Evolutionary conservation across 768 basidiomycete genomes (phyloP).

Genomic region (Mycena rosella): DNA sequence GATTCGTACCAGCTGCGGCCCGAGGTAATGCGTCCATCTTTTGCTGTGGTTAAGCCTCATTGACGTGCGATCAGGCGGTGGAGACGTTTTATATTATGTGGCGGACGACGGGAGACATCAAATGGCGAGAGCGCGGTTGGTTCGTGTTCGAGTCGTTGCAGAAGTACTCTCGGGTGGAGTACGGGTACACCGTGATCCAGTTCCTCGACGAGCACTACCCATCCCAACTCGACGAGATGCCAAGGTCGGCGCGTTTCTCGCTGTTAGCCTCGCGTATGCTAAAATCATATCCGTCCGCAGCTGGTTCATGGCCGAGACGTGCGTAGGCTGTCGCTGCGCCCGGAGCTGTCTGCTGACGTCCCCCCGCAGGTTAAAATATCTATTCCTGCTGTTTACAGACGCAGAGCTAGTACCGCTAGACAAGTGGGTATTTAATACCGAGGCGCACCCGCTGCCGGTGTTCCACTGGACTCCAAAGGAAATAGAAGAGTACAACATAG

Average conservation of each 20-base stretch:
- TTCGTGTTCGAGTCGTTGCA: constrained; percentile 31
- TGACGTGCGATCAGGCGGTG: constrained; percentile 42
- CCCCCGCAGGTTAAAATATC: constrained; percentile 63
- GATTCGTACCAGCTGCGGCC: constrained; percentile 49
- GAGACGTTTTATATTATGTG: constrained; percentile 55
- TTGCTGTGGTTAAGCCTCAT: neutral
- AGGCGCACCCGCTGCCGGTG: constrained; percentile 79
- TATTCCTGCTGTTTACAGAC: constrained; percentile 75
- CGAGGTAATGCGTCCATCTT: constrained; percentile 43
- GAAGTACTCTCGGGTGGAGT: constrained; percentile 20
- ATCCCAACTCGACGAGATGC: constrained; percentile 63
- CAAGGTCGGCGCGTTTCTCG: constrained; percentile 42
- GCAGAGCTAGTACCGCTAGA: constrained; percentile 63
- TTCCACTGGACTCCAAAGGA: constrained; percentile 72
- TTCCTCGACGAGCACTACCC: constrained; percentile 56
- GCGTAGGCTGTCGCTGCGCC: constrained; percentile 9
- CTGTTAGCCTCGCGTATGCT: no score
- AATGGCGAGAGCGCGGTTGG: constrained; percentile 56
- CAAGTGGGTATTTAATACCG: constrained; percentile 75
- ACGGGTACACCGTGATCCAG: constrained; percentile 46
- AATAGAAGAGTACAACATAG: constrained; percentile 57
- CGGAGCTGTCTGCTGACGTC: neutral
- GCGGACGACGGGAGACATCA: constrained; percentile 51
- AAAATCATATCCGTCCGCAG: constrained; percentile 46
- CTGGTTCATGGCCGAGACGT: constrained; percentile 61